Evolutionary conservation across 129 eudicot genomes (phyloP), one percentile per base, ranked within the genome.

Genomic region (Escallonia herrerae): DNA sequence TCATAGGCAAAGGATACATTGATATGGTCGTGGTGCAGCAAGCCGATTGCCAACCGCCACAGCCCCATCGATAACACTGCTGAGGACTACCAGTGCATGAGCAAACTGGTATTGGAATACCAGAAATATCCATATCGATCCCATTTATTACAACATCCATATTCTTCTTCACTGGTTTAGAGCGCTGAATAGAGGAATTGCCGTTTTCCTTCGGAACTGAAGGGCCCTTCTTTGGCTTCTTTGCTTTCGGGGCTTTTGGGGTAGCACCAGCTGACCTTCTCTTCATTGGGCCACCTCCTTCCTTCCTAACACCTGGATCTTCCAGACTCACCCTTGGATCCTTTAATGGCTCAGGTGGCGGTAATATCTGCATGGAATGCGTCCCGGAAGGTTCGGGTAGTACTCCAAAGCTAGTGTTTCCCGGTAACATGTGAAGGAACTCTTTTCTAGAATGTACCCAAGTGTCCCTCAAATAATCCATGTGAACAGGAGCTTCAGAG

Each of bases 31-130:
- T 91, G 58, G 97, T 91, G 72, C 97, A 91, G 42, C 97, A 91
- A 46, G 97, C 96, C 0, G 95, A 87, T 56, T 91, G 97, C 96
- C 97, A 91, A 38, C 97, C 97, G 42, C 97, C 97, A 33, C 84
- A 85, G 0, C 97, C 97, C 97, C 97, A 91, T 43, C 90, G 72
- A 69, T 91, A 91, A 69, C 97, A 91, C 68, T 91, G 97, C 76
- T 87, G 97, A 22, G 90, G 80, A 1, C 74, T 40, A 11, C 96
- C 96, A 1, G 97, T 91, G 64, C 97, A 91, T 5, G 97, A 81
- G 62, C 97, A 91, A 56, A 91, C 97, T 1, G 97, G 97, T 61
- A 87, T 81, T 0, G 96, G 97, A 48, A 87, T 85, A n/a, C 88
- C 91, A 1, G 86, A 79, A 64, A 91, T 91, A 47, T 91, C 96